Evolutionary conservation across 192 early-diverging fungal species (phyloP), one percentile per base, ranked within the genome.

Genomic region (Coemansia sp.): DNA sequence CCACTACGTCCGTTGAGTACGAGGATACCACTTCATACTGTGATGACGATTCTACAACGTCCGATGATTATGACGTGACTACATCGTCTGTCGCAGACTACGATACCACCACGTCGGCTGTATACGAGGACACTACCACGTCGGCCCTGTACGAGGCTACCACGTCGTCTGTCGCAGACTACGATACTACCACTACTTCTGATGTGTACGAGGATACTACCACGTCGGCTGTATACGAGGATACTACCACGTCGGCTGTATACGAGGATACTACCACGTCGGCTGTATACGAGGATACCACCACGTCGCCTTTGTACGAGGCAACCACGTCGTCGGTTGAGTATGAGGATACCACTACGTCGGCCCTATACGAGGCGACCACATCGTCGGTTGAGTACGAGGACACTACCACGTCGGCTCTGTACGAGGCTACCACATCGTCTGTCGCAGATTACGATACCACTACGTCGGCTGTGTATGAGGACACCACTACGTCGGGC

Each of bases 331-430:
- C n/a, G n/a, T n/a, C n/a, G n/a, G n/a, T n/a, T n/a, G n/a, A n/a
- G 52, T 46, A 46, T n/a, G n/a, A n/a, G n/a, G n/a, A n/a, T n/a
- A n/a, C 59, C 42, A 61, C 59, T 20, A n/a, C 13, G 43, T 23
- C 56, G 5, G 35, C 11, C 17, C 1, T 1, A 1, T 46, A 46
- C 2, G 43, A 46, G 43, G 43, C 43, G 0, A 46, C 43, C 17
- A 46, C 43, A 0, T 5, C 13, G 14, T n/a, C 43, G 1, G 43
- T 15, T n/a, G 2, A 1, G 1, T 46, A 46, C 43, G 43, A 46
- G 43, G 43, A 9, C 10, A 46, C 43, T 0, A 46, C 43, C 2
- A n/a, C 13, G 10, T n/a, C 43, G 1, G 43, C 6, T n/a, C 1
- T 1, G 0, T 40, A 61, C 43, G 32, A 42, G 42, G 32, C 19